Conservation (phyloP, 2,329 filamentous ascomycete species). For the Calonectria pteridis region DNA sequence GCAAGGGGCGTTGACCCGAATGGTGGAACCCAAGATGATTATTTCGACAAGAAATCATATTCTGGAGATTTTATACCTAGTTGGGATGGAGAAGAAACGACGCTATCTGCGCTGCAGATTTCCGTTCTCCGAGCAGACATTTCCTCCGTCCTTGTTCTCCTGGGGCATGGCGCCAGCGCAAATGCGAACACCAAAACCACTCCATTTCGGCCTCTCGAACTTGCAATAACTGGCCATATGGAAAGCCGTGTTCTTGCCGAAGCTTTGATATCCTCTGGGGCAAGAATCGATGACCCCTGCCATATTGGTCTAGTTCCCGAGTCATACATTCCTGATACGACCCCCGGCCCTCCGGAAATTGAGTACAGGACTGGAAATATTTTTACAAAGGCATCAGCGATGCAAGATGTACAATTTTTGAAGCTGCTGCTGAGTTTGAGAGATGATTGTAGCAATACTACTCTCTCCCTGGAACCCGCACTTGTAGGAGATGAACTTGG, state of each 20-base stretch:
- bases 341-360: not conserved
- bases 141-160: not conserved
- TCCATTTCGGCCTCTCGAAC: not conserved
- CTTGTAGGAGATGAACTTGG: not conserved
- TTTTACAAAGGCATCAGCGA: not conserved
- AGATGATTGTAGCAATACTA: no score
- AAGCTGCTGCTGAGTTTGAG: not conserved
- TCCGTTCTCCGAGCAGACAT: not conserved
- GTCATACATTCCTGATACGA: not conserved
- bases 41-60: not conserved
- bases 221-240: not conserved
- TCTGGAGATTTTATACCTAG: not conserved
- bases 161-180: not conserved
- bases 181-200: not conserved
- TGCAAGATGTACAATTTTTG: not conserved
- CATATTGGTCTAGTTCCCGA: not conserved
- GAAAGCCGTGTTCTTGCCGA: not conserved
- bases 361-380: not conserved
- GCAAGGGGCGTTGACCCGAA: not conserved
- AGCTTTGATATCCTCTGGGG: not conserved
- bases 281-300: not conserved
- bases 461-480: not conserved
- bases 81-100: fast-evolving
- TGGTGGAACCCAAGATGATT: not conserved
- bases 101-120: not conserved